These are phyloP conservation scores for Tephrocybe rancida DNA, from an alignment of 768 basidiomycete species.

Conservation along the genomic window DNA sequence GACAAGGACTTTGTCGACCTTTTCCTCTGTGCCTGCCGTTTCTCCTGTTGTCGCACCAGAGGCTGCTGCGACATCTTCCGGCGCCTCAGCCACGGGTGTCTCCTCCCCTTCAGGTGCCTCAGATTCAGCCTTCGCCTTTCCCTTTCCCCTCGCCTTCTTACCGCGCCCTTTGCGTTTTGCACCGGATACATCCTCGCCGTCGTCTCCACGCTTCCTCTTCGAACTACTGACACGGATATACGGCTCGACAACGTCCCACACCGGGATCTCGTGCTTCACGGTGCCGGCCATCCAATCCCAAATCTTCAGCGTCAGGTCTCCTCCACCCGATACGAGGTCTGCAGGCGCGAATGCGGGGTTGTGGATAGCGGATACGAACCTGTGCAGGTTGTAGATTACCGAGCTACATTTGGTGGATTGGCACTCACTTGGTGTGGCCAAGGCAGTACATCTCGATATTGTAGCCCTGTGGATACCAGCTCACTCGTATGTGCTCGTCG, in stretches of 20 bases:
- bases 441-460: slow-evolving; percentile 87
- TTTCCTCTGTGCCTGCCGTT: slow-evolving; percentile 6
- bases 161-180: slow-evolving; percentile 20
- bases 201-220: slow-evolving; percentile 37
- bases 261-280: slow-evolving; percentile 50
- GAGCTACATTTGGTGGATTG: not conserved
- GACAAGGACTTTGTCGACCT: slow-evolving; percentile 49
- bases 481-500: slow-evolving; percentile 94
- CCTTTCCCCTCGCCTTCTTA: slow-evolving; percentile 26
- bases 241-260: slow-evolving; percentile 50
- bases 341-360: slow-evolving; percentile 50
- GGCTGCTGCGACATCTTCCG: not conserved
- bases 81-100: slow-evolving; percentile 6
- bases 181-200: slow-evolving; percentile 28
- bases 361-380: slow-evolving; percentile 84
- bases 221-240: slow-evolving; percentile 45
- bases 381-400: not conserved
- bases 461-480: slow-evolving; percentile 86
- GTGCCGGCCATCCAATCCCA: slow-evolving; percentile 81
- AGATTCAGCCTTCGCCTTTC: slow-evolving; percentile 25
- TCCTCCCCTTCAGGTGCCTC: slow-evolving; percentile 7
- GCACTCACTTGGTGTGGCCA: slow-evolving; percentile 75
- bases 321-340: slow-evolving; percentile 83
- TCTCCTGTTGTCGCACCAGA: not conserved
- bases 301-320: slow-evolving; percentile 73